phyloP scores from a whole-genome alignment of 1,284 basidiomycete species.

The Trametes pubescens region DNA sequence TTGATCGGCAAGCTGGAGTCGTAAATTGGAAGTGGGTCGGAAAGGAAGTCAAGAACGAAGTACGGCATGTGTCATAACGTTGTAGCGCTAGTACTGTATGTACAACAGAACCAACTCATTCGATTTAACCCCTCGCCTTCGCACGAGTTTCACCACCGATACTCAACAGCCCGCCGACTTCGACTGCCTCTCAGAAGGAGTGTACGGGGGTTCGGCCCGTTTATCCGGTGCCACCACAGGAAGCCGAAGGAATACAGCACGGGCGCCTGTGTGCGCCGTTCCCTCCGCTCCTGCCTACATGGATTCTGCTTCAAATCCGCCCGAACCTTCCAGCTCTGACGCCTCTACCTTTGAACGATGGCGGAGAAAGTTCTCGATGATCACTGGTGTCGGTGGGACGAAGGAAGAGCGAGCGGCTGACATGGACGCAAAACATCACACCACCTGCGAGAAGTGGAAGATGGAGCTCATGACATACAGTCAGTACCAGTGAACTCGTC shows the following conservation, averaged over 20 bases:
- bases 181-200: not conserved
- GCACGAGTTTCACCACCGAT: too few relatives aligned
- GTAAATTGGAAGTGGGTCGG: constrained; percentile 7
- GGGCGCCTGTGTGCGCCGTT: constrained; percentile 5
- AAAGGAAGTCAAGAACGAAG: not conserved
- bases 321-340: constrained; percentile 25
- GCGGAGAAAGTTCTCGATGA: constrained; percentile 58
- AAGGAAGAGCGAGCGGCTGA: constrained; percentile 57
- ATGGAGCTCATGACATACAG: constrained; percentile 61
- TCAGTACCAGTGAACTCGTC: constrained; percentile 45
- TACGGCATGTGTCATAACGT: not conserved
- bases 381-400: constrained; percentile 66
- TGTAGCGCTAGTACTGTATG: not conserved
- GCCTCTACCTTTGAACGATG: constrained; percentile 58
- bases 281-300: constrained; percentile 2
- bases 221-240: not conserved
- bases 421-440: constrained; percentile 51
- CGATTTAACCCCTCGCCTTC: too few relatives aligned
- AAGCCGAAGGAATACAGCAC: not conserved
- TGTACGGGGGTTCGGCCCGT: not conserved
- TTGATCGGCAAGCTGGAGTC: constrained; percentile 41
- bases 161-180: not conserved
- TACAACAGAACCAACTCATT: too few relatives aligned
- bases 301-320: constrained; percentile 14
- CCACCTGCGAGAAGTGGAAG: constrained; percentile 67